Percentiles rank a stretch among this genome's conserved stretches.
Conservation (phyloP, 169 alveolate species). For the Babesia ovata region DNA sequence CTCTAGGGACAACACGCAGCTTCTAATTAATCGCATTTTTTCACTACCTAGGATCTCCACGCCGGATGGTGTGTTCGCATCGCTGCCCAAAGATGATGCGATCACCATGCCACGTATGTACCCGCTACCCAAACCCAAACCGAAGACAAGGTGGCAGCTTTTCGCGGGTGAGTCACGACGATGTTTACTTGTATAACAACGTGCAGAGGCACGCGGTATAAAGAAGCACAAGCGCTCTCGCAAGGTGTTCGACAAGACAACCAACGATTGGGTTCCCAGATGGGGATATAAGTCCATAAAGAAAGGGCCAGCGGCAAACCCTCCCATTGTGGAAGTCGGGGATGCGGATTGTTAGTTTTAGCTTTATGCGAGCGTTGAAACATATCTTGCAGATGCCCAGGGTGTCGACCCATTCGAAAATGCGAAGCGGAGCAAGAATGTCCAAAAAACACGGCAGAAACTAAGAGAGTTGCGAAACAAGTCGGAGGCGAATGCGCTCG, state of each 20-base stretch:
- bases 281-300: constrained; percentile 77
- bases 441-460: constrained; percentile 55
- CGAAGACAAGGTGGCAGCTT: constrained; percentile 76
- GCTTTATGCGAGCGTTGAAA: neutral
- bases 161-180: constrained; percentile 61
- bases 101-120: constrained; percentile 63
- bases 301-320: constrained; percentile 36
- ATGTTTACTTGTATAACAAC: neutral
- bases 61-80: constrained; percentile 66
- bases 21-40: constrained; percentile 55
- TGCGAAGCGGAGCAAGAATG: constrained; percentile 27
- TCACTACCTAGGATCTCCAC: constrained; percentile 34
- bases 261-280: constrained; percentile 80
- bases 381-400: constrained; percentile 12
- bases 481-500: constrained; percentile 34
- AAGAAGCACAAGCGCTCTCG: constrained; percentile 74
- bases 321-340: constrained; percentile 60
- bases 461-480: constrained; percentile 68
- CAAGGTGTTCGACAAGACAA: constrained; percentile 69
- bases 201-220: constrained; percentile 71
- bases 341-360: constrained; percentile 25
- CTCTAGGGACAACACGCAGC: constrained; percentile 55
- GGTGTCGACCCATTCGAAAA: constrained; percentile 47
- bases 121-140: constrained; percentile 68
- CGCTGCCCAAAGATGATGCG: constrained; percentile 48